These are phyloP conservation scores for Blepharisma japonicum DNA, from an alignment of 73 alveolate genomes.

Conservation along the genomic window DNA sequence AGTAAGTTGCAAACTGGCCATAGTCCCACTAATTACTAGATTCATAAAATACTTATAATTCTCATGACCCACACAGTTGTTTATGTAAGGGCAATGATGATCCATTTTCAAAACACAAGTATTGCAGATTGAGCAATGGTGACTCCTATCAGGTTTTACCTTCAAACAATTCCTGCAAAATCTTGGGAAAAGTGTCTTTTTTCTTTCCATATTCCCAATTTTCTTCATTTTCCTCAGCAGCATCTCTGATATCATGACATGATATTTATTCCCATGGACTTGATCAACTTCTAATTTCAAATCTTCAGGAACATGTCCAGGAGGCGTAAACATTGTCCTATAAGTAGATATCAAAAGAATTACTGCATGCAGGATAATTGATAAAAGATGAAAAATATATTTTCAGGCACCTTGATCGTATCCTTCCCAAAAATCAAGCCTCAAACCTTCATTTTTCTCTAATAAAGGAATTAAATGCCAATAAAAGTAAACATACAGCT, in stretches of 20 bases:
- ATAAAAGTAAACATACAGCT: not conserved
- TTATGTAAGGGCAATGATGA: slow-evolving; percentile 76
- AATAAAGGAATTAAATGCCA: slow-evolving; percentile 18
- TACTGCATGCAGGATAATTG: not conserved
- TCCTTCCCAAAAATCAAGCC: not conserved
- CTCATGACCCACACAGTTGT: slow-evolving; percentile 62
- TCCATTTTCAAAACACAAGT: slow-evolving; percentile 64
- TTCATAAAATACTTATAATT: slow-evolving; percentile 56
- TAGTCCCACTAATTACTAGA: slow-evolving; percentile 31
- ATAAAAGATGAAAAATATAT: not conserved
- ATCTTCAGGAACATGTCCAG: slow-evolving; percentile 16
- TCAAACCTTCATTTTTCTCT: slow-evolving; percentile 3
- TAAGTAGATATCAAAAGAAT: not conserved
- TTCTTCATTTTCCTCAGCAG: slow-evolving; percentile 4
- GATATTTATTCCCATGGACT: not conserved
- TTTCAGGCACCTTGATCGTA: not conserved
- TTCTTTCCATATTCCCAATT: slow-evolving; percentile 15
- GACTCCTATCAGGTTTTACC: slow-evolving; percentile 51
- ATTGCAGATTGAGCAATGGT: slow-evolving; percentile 72
- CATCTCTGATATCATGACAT: not conserved
- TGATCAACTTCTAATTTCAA: not conserved
- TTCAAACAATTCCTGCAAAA: slow-evolving; percentile 42
- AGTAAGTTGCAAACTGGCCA: not conserved
- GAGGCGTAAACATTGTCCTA: slow-evolving; percentile 2
- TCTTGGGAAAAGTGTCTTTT: slow-evolving; percentile 22